These are phyloP conservation scores for Saccharomycopsis hybrid DNA, from an alignment of 1,139 yeast species.

Conservation along the genomic window DNA sequence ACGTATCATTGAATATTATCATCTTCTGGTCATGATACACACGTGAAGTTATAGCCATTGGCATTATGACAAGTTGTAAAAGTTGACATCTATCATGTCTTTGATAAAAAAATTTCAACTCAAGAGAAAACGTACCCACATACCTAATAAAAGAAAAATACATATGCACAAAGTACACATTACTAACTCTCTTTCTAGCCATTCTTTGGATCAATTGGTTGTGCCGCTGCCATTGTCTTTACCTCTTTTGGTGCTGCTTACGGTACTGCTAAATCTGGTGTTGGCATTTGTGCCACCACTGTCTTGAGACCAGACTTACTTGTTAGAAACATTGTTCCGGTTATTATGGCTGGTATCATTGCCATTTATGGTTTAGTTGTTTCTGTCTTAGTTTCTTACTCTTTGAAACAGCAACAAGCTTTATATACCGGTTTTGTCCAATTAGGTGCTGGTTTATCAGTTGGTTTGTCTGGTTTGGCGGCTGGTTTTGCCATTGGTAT, in stretches of 20 bases:
- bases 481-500: conserved; percentile 98
- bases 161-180: no score
- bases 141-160: no score
- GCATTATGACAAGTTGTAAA: no score
- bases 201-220: conserved; percentile 96
- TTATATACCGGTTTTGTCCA: conserved; percentile 96
- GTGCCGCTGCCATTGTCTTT: conserved; percentile 98
- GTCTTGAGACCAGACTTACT: conserved; percentile 94
- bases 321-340: conserved; percentile 89
- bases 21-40: no score
- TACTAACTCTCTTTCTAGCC: conserved; percentile 36
- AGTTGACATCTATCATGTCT: no score
- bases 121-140: no score
- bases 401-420: conserved; percentile 86
- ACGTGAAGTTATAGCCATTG: no score
- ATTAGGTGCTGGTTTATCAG: conserved; percentile 96
- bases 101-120: no score
- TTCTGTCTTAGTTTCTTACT: conserved; percentile 88
- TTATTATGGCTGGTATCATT: conserved; percentile 99
- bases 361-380: conserved; percentile 98
- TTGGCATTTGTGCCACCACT: conserved; percentile 98
- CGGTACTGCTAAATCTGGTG: conserved; percentile 99
- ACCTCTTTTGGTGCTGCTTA: conserved; percentile 99
- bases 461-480: conserved; percentile 93
- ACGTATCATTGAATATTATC: conserved; percentile 23